These are phyloP conservation scores for Achaetomium macrosporum DNA, from an alignment of 2,329 filamentous ascomycete genomes.

Conservation along the genomic window DNA sequence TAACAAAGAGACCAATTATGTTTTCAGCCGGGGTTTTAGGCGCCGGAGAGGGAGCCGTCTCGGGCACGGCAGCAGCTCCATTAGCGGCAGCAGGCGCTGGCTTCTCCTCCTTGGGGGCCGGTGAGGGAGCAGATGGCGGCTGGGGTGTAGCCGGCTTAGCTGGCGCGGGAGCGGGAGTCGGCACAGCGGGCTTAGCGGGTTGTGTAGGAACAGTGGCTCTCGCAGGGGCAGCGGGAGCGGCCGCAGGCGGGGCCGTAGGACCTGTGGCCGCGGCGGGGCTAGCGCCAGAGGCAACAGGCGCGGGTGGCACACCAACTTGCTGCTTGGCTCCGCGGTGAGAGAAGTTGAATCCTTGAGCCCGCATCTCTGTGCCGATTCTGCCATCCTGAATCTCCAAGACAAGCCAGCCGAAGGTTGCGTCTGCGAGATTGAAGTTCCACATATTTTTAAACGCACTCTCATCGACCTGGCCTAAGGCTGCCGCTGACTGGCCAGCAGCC, in stretches of 20 bases:
- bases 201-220: constrained; percentile 36
- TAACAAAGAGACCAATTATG: constrained; percentile 83
- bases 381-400: constrained; percentile 93
- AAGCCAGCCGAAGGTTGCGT: constrained; percentile 94
- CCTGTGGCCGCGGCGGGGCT: constrained; percentile 31
- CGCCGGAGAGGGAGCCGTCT: constrained; percentile 51
- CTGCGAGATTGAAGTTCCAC: constrained; percentile 99
- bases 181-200: constrained; percentile 38
- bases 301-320: constrained; percentile 35
- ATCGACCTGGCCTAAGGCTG: constrained; percentile 80
- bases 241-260: constrained; percentile 29
- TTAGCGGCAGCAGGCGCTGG: constrained; percentile 42
- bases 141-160: constrained; percentile 48
- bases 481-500: constrained; percentile 54
- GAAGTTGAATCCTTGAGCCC: constrained; percentile 98
- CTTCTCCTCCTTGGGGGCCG: constrained; percentile 56
- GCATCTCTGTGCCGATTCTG: constrained; percentile 96
- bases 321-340: constrained; percentile 88
- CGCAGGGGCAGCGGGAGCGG: constrained; percentile 19
- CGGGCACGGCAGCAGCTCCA: constrained; percentile 47
- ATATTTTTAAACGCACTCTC: constrained; percentile 99
- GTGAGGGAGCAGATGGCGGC: constrained; percentile 34
- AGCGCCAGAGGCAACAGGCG: constrained; percentile 33
- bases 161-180: constrained; percentile 30
- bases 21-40: constrained; percentile 56